These are phyloP conservation scores for Fusarium proliferatum DNA, from an alignment of 2,329 filamentous ascomycete genomes.

Conservation along the genomic window DNA sequence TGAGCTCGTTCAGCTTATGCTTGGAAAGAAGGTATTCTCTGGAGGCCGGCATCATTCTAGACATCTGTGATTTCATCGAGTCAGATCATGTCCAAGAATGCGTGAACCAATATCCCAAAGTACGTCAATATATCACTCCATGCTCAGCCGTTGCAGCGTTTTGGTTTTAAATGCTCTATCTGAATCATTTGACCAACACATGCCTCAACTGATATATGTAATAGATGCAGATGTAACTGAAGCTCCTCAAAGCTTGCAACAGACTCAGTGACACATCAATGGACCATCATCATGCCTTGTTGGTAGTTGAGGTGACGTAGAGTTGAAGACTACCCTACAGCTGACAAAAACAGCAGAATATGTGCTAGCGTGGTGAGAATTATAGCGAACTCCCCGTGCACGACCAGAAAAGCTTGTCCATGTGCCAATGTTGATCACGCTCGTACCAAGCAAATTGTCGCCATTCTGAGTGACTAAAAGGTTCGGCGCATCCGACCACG, in stretches of 20 bases:
- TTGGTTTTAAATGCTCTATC: accelerated
- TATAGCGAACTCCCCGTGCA: neutral
- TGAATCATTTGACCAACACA: accelerated
- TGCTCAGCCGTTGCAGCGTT: accelerated
- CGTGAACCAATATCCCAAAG: no score
- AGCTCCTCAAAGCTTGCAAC: no score
- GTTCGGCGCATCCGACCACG: constrained; percentile 18
- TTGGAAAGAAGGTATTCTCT: neutral
- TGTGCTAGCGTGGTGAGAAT: neutral
- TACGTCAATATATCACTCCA: accelerated
- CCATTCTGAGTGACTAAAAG: neutral
- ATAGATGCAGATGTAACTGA: accelerated
- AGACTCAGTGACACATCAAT: neutral
- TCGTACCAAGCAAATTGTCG: neutral
- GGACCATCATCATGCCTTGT: neutral
- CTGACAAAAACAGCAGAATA: neutral
- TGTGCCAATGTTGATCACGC: constrained; percentile 6
- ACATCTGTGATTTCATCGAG: neutral
- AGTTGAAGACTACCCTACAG: neutral
- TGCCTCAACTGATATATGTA: accelerated
- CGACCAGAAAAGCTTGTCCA: constrained; percentile 7
- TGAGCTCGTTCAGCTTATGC: neutral
- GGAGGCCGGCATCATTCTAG: neutral
- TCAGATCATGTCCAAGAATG: neutral
- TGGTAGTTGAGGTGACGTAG: no score